Conservation (phyloP, 805 yeast species). For the Clavispora fructus region DNA sequence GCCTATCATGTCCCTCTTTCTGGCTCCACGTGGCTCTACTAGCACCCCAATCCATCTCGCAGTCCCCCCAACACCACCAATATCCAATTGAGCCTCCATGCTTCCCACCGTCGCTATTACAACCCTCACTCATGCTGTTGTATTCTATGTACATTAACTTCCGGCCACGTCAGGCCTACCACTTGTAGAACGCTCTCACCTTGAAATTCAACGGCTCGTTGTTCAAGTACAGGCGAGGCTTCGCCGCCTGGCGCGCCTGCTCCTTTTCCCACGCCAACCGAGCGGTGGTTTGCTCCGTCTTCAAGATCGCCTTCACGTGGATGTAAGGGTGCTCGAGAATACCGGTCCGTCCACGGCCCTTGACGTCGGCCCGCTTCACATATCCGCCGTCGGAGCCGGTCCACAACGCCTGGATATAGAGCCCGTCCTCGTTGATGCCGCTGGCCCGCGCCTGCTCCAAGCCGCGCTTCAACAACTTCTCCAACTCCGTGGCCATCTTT, state of each 20-base stretch:
- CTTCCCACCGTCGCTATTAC: too few relatives aligned
- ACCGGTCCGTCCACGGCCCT: conserved; percentile 91
- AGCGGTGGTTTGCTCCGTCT: conserved; percentile 56
- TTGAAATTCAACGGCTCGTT: conserved; percentile 40
- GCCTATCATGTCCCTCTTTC: too few relatives aligned
- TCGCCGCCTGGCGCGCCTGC: conserved; percentile 41
- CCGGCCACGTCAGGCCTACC: conserved; percentile 21
- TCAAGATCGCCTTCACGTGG: conserved; percentile 75
- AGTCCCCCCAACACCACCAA: too few relatives aligned
- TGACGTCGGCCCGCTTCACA: conserved; percentile 66
- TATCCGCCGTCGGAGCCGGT: conserved; percentile 82
- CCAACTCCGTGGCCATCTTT: conserved; percentile 74
- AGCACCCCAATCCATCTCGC: too few relatives aligned
- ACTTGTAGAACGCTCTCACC: conserved; percentile 37
- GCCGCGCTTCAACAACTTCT: conserved; percentile 68
- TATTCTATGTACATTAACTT: conserved; percentile 3
- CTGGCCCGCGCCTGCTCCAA: conserved; percentile 60
- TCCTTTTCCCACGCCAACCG: conserved; percentile 58
- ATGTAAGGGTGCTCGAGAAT: conserved; percentile 68
- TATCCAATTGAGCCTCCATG: too few relatives aligned
- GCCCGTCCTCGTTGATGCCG: conserved; percentile 52
- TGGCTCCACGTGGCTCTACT: too few relatives aligned
- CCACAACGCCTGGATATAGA: conserved; percentile 82
- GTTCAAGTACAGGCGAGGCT: conserved; percentile 48
- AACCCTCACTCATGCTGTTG: background rate